Conservation (phyloP, 2,329 filamentous ascomycete species). For the Aspergillus nomiae region DNA sequence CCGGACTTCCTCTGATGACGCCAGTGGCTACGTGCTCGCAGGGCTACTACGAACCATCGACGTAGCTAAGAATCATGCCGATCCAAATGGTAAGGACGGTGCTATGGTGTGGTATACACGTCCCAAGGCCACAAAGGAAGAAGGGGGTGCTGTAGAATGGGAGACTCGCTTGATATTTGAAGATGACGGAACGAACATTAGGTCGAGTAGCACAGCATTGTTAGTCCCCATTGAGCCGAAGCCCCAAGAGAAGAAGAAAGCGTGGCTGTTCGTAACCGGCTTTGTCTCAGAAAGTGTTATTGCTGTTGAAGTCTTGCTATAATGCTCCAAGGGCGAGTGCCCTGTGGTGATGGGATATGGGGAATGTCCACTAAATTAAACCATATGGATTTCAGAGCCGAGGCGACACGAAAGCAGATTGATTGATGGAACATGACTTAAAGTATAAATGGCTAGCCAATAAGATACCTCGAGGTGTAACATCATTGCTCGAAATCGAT, state of each 20-base stretch:
- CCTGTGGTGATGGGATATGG: neutral
- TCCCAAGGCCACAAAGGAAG: slow-evolving; percentile 20
- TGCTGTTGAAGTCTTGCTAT: slow-evolving; percentile 57
- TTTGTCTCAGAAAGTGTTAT: slow-evolving; percentile 54
- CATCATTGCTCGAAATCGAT: neutral
- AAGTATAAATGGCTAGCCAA: neutral
- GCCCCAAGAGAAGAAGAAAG: slow-evolving; percentile 48
- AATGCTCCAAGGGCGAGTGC: neutral
- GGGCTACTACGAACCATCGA: slow-evolving; percentile 50
- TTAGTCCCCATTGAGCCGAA: slow-evolving; percentile 56
- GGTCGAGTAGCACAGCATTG: slow-evolving; percentile 55
- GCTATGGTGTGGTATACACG: slow-evolving; percentile 52
- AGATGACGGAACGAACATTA: slow-evolving; percentile 57
- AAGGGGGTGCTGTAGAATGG: slow-evolving; percentile 33
- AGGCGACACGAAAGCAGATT: neutral
- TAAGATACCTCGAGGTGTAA: neutral
- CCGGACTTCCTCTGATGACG: slow-evolving; percentile 44
- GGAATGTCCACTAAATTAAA: neutral
- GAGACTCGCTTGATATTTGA: slow-evolving; percentile 56
- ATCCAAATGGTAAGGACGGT: slow-evolving; percentile 41
- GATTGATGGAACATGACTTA: neutral
- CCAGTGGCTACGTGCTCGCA: slow-evolving; percentile 56
- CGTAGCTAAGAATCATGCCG: slow-evolving; percentile 36
- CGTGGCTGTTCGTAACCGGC: slow-evolving; percentile 62
- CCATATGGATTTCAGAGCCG: neutral